Conservation (phyloP, 148 eudicot species). For the Camellia granthamiana region DNA sequence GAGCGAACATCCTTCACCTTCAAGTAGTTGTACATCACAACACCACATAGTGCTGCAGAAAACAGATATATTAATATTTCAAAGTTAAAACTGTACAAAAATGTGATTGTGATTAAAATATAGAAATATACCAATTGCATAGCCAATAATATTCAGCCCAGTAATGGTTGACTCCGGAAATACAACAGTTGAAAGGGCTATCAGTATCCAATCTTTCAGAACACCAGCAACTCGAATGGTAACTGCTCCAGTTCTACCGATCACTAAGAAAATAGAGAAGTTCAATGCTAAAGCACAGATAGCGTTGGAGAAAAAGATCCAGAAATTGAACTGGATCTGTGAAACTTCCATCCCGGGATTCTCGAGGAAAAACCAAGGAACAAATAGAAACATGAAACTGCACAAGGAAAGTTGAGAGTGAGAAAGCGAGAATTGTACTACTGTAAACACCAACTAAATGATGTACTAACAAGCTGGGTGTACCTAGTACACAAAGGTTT, state of each 20-base stretch:
- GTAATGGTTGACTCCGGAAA: slow-evolving; percentile 87
- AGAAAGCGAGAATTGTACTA: neutral
- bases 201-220: slow-evolving; percentile 87
- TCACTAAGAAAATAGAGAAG: slow-evolving; percentile 85
- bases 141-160: slow-evolving; percentile 78
- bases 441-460: neutral
- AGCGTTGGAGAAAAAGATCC: slow-evolving; percentile 94
- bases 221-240: slow-evolving; percentile 95
- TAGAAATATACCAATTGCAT: slow-evolving; percentile 64
- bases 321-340: slow-evolving; percentile 80
- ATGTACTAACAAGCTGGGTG: neutral
- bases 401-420: slow-evolving; percentile 5
- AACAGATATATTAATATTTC: neutral
- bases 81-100: neutral
- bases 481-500: neutral
- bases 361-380: slow-evolving; percentile 92
- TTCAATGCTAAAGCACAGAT: slow-evolving; percentile 83
- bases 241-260: slow-evolving; percentile 93
- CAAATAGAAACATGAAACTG: slow-evolving; percentile 43
- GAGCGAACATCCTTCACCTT: slow-evolving; percentile 43
- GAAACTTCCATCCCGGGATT: slow-evolving; percentile 71
- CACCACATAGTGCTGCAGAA: slow-evolving; percentile 44
- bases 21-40: slow-evolving; percentile 47
- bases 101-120: neutral
- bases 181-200: slow-evolving; percentile 85